A percentile compares a stretch with the other conserved stretches of the same genome.
phyloP scores from a whole-genome alignment of 192 early-diverging fungal genomes.

The Gryganskiella cystojenkinii region DNA sequence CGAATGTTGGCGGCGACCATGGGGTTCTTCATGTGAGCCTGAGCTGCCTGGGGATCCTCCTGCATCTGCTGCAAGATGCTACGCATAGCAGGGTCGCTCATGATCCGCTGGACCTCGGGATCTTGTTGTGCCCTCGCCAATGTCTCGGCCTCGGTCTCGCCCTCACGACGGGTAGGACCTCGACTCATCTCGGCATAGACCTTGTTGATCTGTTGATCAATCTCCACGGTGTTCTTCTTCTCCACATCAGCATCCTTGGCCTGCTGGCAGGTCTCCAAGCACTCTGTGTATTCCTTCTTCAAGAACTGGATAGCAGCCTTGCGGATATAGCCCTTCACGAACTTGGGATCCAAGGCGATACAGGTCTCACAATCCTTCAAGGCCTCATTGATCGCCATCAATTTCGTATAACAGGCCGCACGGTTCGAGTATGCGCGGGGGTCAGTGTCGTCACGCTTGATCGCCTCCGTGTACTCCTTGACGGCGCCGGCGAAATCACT shows the following conservation, averaged over 20 bases:
- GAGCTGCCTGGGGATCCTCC: slow-evolving; percentile 90
- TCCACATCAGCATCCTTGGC: slow-evolving; percentile 86
- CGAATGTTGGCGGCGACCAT: slow-evolving; percentile 93
- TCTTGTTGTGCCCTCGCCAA: slow-evolving; percentile 88
- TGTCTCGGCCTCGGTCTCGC: slow-evolving; percentile 80
- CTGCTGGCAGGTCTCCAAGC: slow-evolving; percentile 82
- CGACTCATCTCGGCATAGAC: slow-evolving; percentile 80
- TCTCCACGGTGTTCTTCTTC: slow-evolving; percentile 85
- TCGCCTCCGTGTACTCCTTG: slow-evolving; percentile 94
- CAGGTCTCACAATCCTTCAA: slow-evolving; percentile 95
- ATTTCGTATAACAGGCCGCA: slow-evolving; percentile 94
- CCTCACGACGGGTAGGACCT: slow-evolving; percentile 64
- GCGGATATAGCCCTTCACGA: slow-evolving; percentile 95
- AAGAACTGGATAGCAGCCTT: slow-evolving; percentile 91
- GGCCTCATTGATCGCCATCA: slow-evolving; percentile 94
- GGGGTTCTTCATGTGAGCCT: slow-evolving; percentile 97
- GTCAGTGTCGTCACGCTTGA: slow-evolving; percentile 94
- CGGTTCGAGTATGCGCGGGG: slow-evolving; percentile 95
- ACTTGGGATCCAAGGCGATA: slow-evolving; percentile 85
- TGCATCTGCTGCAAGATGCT: slow-evolving; percentile 98
- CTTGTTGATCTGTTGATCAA: slow-evolving; percentile 84
- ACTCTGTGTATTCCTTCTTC: slow-evolving; percentile 89
- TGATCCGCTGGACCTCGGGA: slow-evolving; percentile 89
- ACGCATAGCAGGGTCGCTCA: slow-evolving; percentile 96
- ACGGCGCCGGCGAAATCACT: slow-evolving; percentile 88